Evolutionary conservation across 1,284 basidiomycete species (phyloP), one percentile per base, ranked within the genome.

Genomic region (Cutaneotrichosporon sp.): DNA sequence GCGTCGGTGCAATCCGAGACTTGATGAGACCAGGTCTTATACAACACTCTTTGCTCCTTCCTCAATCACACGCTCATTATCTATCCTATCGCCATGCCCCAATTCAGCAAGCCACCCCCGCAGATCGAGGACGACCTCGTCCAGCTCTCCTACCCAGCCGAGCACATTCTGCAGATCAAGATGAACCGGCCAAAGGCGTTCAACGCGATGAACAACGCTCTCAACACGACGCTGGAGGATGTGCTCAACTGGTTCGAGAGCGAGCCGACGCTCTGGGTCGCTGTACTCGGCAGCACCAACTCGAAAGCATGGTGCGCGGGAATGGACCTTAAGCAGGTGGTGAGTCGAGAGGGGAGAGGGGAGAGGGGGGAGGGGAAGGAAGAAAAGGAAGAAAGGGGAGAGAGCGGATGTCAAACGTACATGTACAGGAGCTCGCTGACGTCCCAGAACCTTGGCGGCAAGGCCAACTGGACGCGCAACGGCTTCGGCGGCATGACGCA

Each of bases 101-200:
- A 49, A 47, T 62, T 62, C 53, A 16, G 47, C 21, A 60, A n/a
- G 49, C 59, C 46, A 5, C 61, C 62, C 7, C 66, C 66, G 13
- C 32, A 42, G 21, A 61, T 65, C 49, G 47, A 58, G 36, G 57
- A 68, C 52, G 58, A 63, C 46, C 42, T 68, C 38, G 62, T 63
- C n/a, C 22, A 42, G 11, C 57, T 68, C 18, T 52, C 56, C 5
- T 68, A 42, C 42, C 66, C 66, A 10, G 59, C 62, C 10, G 62
- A 62, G 40, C 61, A 68, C 32, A 50, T 68, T 16, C 60, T 65
- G 31, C 60, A 65, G 36, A 61, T 68, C n/a, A 62, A 62, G 13
- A 63, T 68, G 61, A 68, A 68, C 62, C 61, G 66, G n/a, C 66
- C 66, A 26, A 65, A 65, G 60, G 26, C 49, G 34, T 63, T 60